Evolutionary conservation across 1,284 basidiomycete genomes (phyloP), one percentile per base, ranked within the genome.

Genomic region (Peniophora sp.): DNA sequence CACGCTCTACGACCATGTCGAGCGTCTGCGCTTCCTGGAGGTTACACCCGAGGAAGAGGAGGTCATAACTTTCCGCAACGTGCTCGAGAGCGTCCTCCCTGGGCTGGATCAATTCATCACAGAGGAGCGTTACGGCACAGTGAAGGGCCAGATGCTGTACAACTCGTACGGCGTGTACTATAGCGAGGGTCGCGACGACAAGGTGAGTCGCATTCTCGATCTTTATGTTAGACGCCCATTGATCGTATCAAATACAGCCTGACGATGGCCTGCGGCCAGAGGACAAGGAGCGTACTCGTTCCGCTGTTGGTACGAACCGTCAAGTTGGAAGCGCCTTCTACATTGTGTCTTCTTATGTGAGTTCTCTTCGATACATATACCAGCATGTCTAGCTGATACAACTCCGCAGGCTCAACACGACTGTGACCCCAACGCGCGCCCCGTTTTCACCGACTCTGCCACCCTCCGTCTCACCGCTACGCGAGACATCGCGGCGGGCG

Each of bases 281-380:
- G 63, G 78, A 85, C 48, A 62, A 76, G 27, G 86, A 89, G 61
- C 74, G 75, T 60, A 85, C 86, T 1, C 81, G 88, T 50, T 88
- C 85, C 3, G 81, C 85, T 1, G 69, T 76, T 52, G 88, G 88
- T 44, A 88, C 86, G 3, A 68, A 76, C 42, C 81, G 75, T 34
- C 88, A 91, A 67, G 68, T 87, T 49, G 88, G 88, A 47, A 74
- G 74, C 50, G 88, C 81, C 14, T 69, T 90, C 58, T 91, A 87
- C 64, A 71, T 78, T 22, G 73, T 90, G 46, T 88, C 88, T 2
- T 78, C 87, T 36, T 89, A 91, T 64, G 82, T 80, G 52, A 62
- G 24, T 49, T 47, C 53, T 42, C 17, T 20, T n/a, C n/a, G n/a
- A n/a, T 39, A n/a, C n/a, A n/a, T n/a, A n/a, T n/a, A n/a, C n/a